Base-by-base conservation (phyloP, 2,329 filamentous ascomycete genomes). In the Macroventuria anomochaeta region DNA sequence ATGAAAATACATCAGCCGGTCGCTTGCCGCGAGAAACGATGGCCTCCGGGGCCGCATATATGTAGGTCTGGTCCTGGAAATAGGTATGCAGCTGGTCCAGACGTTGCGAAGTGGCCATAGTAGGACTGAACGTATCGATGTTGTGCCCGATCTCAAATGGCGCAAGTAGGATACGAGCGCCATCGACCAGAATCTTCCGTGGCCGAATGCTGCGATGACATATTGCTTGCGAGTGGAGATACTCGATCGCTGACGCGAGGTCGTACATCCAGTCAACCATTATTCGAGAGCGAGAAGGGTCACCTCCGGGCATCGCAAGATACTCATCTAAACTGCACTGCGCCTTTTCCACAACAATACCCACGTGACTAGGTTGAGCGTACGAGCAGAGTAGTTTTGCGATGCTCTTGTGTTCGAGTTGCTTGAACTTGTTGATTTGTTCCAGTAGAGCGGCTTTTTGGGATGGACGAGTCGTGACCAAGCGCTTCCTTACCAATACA, bases 201-300 rank as follows among this genome's bases (percentile, higher is more conserved):
- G 75, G 74, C 29, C 74, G 65, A 23, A 77, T 74, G 44, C 59
- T 67, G 11, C 71, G 66, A 50, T 77, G 75, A 26, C 65, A 66
- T n/a, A 76, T 70, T 1, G 68, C 68, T 17, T 71, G 71, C 0
- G 67, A 61, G 41, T 77, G 74, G 2, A 77, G 65, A 52, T 73
- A 75, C 10, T 74, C 73, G 6, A 77, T 43, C 0, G 71, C 75
- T 2, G 72, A 71, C 0, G 74, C 69, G 2, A 77, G 64, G 44
- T 77, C 74, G 46, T 70, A 66, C 69, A 76, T 75, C 74, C 74
- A 77, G 42, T 73, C 71, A 8, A 76, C 61, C 0, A 77, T 64
- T 6, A 71, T 46, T 28, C 71, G 68, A 1, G 73, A 61, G 7
- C 72, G 72, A 37, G 57, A 64, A 1, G 69, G 52, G 20, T 75